Conservation (phyloP, 2,329 filamentous ascomycete genomes). For the Alternaria solani region DNA sequence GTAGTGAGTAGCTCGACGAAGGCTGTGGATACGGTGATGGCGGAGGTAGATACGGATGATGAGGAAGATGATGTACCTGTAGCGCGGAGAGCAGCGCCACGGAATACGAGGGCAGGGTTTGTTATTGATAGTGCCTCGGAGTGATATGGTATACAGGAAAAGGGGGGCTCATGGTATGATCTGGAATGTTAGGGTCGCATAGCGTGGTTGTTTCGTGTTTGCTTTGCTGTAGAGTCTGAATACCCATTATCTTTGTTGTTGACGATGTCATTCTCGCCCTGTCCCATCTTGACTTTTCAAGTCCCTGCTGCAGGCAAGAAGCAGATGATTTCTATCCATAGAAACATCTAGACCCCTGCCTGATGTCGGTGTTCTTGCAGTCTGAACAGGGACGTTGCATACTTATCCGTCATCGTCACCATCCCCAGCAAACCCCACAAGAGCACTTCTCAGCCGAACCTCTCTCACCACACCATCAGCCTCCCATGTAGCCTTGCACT, state of each 20-base stretch:
- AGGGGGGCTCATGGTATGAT: neutral
- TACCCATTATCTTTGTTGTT: neutral
- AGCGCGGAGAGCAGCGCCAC: slow-evolving; percentile 44
- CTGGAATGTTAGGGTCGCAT: neutral
- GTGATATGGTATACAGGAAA: slow-evolving; percentile 15
- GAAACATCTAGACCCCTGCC: no score
- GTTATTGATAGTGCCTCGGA: slow-evolving; percentile 57
- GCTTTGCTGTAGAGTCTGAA: neutral
- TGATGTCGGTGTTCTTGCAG: no score
- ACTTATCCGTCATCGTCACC: slow-evolving; percentile 1
- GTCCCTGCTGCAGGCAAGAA: neutral
- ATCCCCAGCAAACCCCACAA: slow-evolving; percentile 12
- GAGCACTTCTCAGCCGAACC: slow-evolving; percentile 13
- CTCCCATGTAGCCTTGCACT: slow-evolving; percentile 23
- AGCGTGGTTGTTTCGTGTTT: neutral
- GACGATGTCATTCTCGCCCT: neutral
- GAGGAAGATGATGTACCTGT: slow-evolving; percentile 51
- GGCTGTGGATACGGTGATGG: slow-evolving; percentile 35
- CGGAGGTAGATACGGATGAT: slow-evolving; percentile 45
- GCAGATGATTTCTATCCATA: no score
- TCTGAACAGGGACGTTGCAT: neutral
- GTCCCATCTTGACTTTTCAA: neutral
- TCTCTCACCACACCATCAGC: slow-evolving; percentile 11
- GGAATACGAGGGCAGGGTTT: slow-evolving; percentile 53
- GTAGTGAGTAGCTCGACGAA: slow-evolving; percentile 5